These are phyloP conservation scores for Heterobasidion irregulare DNA, from an alignment of 1,284 basidiomycete species.

Conservation along the genomic window DNA sequence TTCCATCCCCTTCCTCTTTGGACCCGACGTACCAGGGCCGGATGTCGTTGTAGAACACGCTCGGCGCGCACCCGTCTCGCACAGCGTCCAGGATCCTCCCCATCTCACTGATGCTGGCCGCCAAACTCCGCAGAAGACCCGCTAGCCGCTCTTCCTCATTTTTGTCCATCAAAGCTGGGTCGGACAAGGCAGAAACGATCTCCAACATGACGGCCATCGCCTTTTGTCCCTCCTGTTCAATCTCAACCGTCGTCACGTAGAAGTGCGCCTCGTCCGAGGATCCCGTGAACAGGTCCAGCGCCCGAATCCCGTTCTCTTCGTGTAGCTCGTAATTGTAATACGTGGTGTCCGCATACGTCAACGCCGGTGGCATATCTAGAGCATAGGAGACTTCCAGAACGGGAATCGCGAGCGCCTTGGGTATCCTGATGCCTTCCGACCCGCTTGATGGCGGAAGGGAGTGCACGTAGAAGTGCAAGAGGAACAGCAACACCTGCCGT, in stretches of 20 bases:
- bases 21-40: conserved; percentile 7
- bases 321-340: conserved; percentile 40
- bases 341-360: conserved; percentile 54
- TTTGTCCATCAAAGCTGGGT: background rate
- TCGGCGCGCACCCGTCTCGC: conserved; percentile 9
- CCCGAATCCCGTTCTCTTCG: conserved; percentile 13
- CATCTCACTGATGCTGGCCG: conserved; percentile 34
- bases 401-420: conserved; percentile 36
- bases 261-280: conserved; percentile 48
- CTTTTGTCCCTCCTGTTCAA: conserved; percentile 44
- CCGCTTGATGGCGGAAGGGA: conserved; percentile 14
- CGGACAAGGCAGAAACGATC: conserved; percentile 26
- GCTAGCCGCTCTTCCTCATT: conserved; percentile 44
- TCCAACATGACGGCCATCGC: conserved; percentile 44
- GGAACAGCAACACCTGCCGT: conserved; percentile 41
- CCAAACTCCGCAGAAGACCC: conserved; percentile 25
- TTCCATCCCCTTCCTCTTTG: background rate
- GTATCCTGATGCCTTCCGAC: conserved; percentile 19
- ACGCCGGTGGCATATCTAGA: conserved; percentile 46
- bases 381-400: conserved; percentile 34
- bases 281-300: conserved; percentile 35
- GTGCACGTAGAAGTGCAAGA: conserved; percentile 48
- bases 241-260: conserved; percentile 45
- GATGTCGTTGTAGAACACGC: conserved; percentile 5
- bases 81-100: conserved; percentile 37